Percentiles rank a stretch among this genome's conserved stretches.
These are phyloP conservation scores for Leccinum olivaceopallidum DNA, from an alignment of 768 basidiomycete genomes.

Conservation along the genomic window DNA sequence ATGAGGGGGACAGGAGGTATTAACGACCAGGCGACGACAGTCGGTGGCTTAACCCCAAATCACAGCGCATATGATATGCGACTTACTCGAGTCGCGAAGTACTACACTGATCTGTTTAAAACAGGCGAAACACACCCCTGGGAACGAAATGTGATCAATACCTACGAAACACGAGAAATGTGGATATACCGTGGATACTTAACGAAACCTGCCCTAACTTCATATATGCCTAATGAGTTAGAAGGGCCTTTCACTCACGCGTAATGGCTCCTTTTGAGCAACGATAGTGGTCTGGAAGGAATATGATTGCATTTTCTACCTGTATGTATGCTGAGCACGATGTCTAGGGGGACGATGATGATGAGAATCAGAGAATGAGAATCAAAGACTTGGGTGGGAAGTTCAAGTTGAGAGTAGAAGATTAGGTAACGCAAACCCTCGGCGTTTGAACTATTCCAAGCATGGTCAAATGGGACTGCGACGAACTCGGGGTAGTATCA, in stretches of 20 bases:
- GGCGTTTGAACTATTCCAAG: neutral
- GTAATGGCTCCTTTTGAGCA: neutral
- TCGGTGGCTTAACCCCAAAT: neutral
- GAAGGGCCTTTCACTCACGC: neutral
- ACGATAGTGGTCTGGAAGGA: neutral
- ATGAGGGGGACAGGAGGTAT: neutral
- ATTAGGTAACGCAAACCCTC: neutral
- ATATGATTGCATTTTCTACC: neutral
- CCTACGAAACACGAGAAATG: neutral
- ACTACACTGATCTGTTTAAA: neutral
- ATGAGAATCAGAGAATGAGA: neutral
- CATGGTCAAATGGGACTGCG: neutral
- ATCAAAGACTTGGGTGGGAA: neutral
- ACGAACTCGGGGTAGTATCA: neutral
- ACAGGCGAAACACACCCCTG: neutral
- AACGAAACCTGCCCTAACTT: neutral
- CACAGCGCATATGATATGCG: neutral
- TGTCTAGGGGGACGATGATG: neutral
- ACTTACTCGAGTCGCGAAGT: neutral
- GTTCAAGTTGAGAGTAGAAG: neutral
- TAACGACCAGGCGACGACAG: neutral
- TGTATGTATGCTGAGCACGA: neutral
- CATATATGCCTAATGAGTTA: neutral
- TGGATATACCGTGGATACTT: neutral
- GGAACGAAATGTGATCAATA: neutral